These are phyloP conservation scores for Yueomyces sp. DNA, from an alignment of 805 yeast genomes.

Conservation along the genomic window DNA sequence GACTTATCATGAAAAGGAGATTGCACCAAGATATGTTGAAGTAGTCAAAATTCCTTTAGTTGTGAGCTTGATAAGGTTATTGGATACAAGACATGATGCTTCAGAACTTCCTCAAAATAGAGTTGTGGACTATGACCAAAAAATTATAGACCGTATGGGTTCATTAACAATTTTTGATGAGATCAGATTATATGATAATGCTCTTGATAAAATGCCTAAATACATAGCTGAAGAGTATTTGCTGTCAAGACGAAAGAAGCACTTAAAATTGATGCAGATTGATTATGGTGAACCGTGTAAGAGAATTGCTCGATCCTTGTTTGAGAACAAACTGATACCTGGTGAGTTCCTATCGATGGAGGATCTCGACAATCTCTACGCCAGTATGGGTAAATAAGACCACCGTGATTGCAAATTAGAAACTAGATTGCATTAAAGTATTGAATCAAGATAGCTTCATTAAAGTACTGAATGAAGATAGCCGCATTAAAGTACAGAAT, in stretches of 20 bases:
- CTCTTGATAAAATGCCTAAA: conserved; percentile 35
- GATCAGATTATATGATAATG: conserved; percentile 23
- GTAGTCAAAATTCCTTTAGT: conserved; percentile 31
- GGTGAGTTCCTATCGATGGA: conserved; percentile 50
- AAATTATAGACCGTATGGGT: conserved; percentile 26
- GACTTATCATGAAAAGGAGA: conserved; percentile 6
- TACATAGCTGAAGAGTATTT: conserved; percentile 23
- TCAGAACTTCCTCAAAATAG: too few species aligned
- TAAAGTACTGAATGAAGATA: too few species aligned
- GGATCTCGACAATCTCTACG: conserved; percentile 64
- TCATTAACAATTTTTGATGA: conserved; percentile 14
- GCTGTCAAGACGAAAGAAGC: conserved; percentile 23
- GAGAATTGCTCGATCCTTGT: conserved; percentile 55
- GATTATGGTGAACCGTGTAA: conserved; percentile 22
- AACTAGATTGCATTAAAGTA: too few species aligned
- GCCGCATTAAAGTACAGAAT: too few species aligned
- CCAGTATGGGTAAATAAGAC: conserved; percentile 39
- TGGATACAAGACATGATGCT: conserved; percentile 14
- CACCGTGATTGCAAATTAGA: neutral
- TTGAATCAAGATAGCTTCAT: too few species aligned
- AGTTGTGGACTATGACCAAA: neutral
- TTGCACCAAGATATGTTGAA: conserved; percentile 14
- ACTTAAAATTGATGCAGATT: conserved; percentile 13
- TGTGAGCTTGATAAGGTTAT: conserved; percentile 38
- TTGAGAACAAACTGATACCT: conserved; percentile 27